Evolutionary conservation across 768 basidiomycete species (phyloP), one percentile per base, ranked within the genome.

Genomic region (Tephrocybe sp.): DNA sequence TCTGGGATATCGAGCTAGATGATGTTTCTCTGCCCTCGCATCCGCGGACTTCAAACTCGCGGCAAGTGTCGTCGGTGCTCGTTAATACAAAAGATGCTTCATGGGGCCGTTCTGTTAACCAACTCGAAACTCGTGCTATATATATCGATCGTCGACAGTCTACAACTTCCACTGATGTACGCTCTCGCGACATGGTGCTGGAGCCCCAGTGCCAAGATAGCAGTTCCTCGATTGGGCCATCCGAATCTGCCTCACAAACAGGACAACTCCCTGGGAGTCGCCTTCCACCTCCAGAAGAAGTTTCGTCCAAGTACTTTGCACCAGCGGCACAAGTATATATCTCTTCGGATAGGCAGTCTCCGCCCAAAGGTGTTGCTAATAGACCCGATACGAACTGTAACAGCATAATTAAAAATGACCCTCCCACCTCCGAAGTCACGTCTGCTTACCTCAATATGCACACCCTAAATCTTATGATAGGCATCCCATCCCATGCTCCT

Each of bases 1-100:
- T 76, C 7, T 84, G 83, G 83, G 78, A 77, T 52, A 80, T 84
- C 23, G 83, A 84, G 56, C 40, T 61, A 12, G 69, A 73, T 19
- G 55, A 45, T 57, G 63, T 48, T 53, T 60, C 23, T 49, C 64
- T 49, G 60, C 63, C 44, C 56, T 65, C 53, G 43, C 46, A 41
- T 15, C 24, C 40, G 10, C 25, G 23, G 4, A 15, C 37, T 19
- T 18, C 45, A 19, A 18, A 39, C 15, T 38, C 49, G 34, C 44
- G 24, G n/a, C 18, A 44, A 21, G 31, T 21, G 6, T 12, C 34
- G 21, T 70, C 72, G 18, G 61, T 74, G 31, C 51, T 77, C 21
- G 41, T 75, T 25, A 63, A 79, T 51, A 64, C 68, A 37, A 65
- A 64, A 12, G 54, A 50, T 30, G 21, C 36, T 16, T 34, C 36